Percentiles rank a stretch among this genome's conserved stretches.
Evolutionary conservation across 75 land plant genomes (phyloP).

Genomic region (Selaginella tamariscina): DNA sequence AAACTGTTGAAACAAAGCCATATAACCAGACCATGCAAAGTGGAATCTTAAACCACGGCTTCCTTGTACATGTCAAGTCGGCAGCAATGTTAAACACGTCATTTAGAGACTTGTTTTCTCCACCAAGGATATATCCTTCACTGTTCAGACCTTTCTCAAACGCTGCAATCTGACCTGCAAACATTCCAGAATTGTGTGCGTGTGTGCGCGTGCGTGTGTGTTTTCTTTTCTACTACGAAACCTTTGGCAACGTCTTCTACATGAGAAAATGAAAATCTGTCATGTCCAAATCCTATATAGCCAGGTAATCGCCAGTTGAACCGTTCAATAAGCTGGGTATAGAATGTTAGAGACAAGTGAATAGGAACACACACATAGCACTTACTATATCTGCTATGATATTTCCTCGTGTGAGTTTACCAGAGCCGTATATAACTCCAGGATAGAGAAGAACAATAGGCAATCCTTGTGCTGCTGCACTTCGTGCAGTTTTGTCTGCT

Average conservation of each 20-base stretch:
- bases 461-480: constrained; percentile 54
- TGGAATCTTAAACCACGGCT: constrained; percentile 53
- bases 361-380: too few species aligned
- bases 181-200: too few species aligned
- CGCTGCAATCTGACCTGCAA: constrained; percentile 67
- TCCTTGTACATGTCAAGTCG: constrained; percentile 38
- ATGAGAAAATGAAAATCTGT: constrained; percentile 54
- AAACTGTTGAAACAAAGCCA: constrained; percentile 55
- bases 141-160: constrained; percentile 52
- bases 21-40: constrained; percentile 46
- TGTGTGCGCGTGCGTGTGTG: too few species aligned
- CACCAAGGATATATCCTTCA: constrained; percentile 76
- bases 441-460: constrained; percentile 71
- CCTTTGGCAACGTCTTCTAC: constrained; percentile 95
- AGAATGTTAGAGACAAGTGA: background rate
- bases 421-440: constrained; percentile 79
- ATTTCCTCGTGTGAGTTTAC: constrained; percentile 73
- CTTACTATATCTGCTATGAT: constrained; percentile 46
- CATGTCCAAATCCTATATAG: constrained; percentile 50
- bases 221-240: too few species aligned
- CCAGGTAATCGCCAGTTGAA: constrained; percentile 85
- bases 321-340: constrained; percentile 63
- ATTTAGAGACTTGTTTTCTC: constrained; percentile 65
- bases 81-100: constrained; percentile 68
- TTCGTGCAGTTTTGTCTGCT: constrained; percentile 63